phyloP scores from a whole-genome alignment of 305 asterid genomes.

The Rubia tinctorum region DNA sequence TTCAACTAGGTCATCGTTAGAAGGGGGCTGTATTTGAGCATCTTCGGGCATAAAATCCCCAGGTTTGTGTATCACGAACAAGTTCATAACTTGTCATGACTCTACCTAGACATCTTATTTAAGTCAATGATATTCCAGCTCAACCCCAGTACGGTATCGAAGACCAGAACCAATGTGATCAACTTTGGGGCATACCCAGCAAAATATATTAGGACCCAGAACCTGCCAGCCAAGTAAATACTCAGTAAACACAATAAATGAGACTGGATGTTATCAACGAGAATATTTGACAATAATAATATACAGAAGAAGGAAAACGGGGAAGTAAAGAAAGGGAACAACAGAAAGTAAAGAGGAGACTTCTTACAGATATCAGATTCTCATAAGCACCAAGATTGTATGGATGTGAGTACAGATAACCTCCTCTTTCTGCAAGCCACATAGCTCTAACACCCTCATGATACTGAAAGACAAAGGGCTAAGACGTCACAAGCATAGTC shows the following conservation, averaged over 20 bases:
- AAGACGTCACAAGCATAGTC: constrained; percentile 2
- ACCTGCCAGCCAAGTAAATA: constrained; percentile 38
- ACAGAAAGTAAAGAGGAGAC: neutral
- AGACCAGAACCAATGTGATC: constrained; percentile 65
- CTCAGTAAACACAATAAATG: neutral
- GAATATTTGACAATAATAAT: neutral
- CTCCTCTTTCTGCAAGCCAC: constrained; percentile 89
- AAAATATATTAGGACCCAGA: constrained; percentile 67
- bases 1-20: neutral
- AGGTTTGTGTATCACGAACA: neutral
- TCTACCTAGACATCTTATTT: neutral
- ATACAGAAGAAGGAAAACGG: neutral
- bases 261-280: neutral
- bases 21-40: too few species aligned
- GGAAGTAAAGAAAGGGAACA: neutral
- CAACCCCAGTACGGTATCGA: constrained; percentile 59
- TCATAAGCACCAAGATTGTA: constrained; percentile 70
- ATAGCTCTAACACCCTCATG: constrained; percentile 91
- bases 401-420: constrained; percentile 71
- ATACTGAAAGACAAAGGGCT: constrained; percentile 42
- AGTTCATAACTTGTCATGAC: neutral
- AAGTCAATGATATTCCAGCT: constrained; percentile 23
- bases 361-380: constrained; percentile 61
- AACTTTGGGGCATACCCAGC: constrained; percentile 70
- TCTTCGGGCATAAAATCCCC: neutral